phyloP scores from a whole-genome alignment of 2,329 filamentous ascomycete species.

The Ascochyta koolunga region DNA sequence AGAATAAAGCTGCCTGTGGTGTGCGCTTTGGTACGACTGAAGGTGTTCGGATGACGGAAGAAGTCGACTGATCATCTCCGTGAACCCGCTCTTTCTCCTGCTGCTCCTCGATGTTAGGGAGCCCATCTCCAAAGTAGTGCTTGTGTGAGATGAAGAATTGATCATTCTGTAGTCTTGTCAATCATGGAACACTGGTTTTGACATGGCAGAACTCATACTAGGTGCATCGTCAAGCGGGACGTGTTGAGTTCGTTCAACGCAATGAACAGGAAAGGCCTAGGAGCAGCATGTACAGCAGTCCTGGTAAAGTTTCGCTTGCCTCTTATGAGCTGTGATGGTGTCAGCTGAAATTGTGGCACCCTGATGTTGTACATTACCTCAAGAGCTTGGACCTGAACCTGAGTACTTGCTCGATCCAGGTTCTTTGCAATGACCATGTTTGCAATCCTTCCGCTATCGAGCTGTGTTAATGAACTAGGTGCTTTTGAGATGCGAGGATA shows the following conservation, averaged over 20 bases:
- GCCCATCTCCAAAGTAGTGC: slow-evolving; percentile 74
- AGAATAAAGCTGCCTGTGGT: slow-evolving; percentile 45
- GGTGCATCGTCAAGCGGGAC: slow-evolving; percentile 49
- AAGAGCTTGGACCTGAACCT: slow-evolving; percentile 80
- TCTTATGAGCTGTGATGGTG: slow-evolving; percentile 70
- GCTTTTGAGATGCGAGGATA: slow-evolving; percentile 42
- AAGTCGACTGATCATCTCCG: slow-evolving; percentile 41
- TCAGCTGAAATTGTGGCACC: slow-evolving; percentile 5
- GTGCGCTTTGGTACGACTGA: slow-evolving; percentile 24
- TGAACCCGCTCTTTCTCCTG: slow-evolving; percentile 24
- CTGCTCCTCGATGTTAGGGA: slow-evolving; percentile 73
- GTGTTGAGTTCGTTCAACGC: slow-evolving; percentile 65
- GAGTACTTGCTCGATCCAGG: slow-evolving; percentile 73
- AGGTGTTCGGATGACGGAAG: slow-evolving; percentile 47
- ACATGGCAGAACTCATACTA: slow-evolving; percentile 35
- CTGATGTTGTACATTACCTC: slow-evolving; percentile 52
- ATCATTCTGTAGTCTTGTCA: slow-evolving; percentile 69
- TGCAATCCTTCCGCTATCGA: slow-evolving; percentile 67
- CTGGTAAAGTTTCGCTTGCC: slow-evolving; percentile 78
- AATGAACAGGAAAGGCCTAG: slow-evolving; percentile 79
- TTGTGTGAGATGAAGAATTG: slow-evolving; percentile 88
- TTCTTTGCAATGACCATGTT: slow-evolving; percentile 84
- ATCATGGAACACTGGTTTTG: slow-evolving; percentile 48
- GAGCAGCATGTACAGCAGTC: slow-evolving; percentile 74
- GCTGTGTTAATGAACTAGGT: slow-evolving; percentile 37